Evolutionary conservation across 768 basidiomycete species (phyloP).

Genomic region (Serendipita sp.): DNA sequence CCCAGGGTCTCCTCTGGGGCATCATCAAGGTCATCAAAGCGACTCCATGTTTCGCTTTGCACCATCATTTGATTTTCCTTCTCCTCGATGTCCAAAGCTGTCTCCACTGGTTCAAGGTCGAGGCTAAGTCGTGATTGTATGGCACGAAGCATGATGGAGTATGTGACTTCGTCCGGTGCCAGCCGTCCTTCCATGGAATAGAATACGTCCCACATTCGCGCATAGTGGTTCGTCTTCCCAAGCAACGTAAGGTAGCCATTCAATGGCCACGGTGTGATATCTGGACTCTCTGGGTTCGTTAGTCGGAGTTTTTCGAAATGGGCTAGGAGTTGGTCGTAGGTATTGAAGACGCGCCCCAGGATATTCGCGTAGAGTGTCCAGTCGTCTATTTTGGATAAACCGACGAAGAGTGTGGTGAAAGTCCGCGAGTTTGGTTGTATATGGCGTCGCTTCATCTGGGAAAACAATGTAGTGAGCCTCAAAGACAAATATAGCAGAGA

Average conservation of each 20-base stretch:
- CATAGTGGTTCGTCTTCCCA: slow-evolving; percentile 39
- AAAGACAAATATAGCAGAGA: background rate
- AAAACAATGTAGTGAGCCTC: slow-evolving; percentile 4
- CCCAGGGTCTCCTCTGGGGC: slow-evolving; percentile 14
- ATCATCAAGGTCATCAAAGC: background rate
- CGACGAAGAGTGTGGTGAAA: slow-evolving; percentile 52
- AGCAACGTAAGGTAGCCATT: slow-evolving; percentile 53
- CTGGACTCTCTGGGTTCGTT: slow-evolving; percentile 27
- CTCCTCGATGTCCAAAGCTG: slow-evolving; percentile 8
- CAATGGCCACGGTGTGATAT: slow-evolving; percentile 34
- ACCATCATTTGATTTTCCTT: slow-evolving; percentile 15
- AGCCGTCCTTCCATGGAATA: slow-evolving; percentile 47
- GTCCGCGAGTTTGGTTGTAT: slow-evolving; percentile 53
- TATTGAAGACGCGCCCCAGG: slow-evolving; percentile 38
- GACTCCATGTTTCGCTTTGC: background rate
- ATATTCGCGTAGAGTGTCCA: slow-evolving; percentile 48
- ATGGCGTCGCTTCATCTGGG: slow-evolving; percentile 72
- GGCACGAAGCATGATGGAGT: slow-evolving; percentile 49
- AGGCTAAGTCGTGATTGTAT: slow-evolving; percentile 17
- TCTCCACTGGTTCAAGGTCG: slow-evolving; percentile 13
- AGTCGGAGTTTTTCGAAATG: slow-evolving; percentile 30
- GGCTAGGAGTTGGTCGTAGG: slow-evolving; percentile 43
- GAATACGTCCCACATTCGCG: slow-evolving; percentile 63
- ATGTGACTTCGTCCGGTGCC: slow-evolving; percentile 45
- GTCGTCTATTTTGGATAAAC: slow-evolving; percentile 42